Percentiles rank a stretch among this genome's conserved stretches.
These are phyloP conservation scores for Chloranthus sessilifolius DNA, from an alignment of 164 flowering plant genomes.

Conservation along the genomic window DNA sequence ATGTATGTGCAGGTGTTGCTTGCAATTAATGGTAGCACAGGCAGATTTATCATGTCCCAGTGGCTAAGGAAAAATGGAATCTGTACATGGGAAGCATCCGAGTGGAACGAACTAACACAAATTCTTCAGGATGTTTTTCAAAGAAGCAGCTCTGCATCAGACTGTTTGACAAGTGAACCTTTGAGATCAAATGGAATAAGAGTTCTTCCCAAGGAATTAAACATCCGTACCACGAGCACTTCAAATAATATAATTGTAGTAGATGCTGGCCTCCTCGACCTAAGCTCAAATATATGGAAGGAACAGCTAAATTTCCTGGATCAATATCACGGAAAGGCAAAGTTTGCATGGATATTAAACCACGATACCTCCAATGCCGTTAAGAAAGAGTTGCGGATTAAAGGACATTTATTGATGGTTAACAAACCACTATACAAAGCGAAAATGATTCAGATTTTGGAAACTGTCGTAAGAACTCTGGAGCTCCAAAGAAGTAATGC, in stretches of 20 bases:
- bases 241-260: constrained; percentile 45
- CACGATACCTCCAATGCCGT: constrained; percentile 70
- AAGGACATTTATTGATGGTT: constrained; percentile 73
- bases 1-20: constrained; percentile 60
- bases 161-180: constrained; percentile 21
- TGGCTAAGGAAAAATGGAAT: constrained; percentile 65
- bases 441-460: constrained; percentile 80
- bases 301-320: constrained; percentile 78
- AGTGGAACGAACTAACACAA: constrained; percentile 85
- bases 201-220: constrained; percentile 14
- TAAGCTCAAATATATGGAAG: constrained; percentile 81
- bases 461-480: constrained; percentile 37
- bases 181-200: constrained; percentile 12
- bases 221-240: constrained; percentile 19
- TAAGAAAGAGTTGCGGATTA: constrained; percentile 71
- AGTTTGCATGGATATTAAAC: constrained; percentile 84
- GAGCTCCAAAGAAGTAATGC: constrained; percentile 30
- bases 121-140: constrained; percentile 48
- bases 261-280: constrained; percentile 74
- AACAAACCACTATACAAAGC: constrained; percentile 78
- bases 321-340: constrained; percentile 45
- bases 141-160: constrained; percentile 19
- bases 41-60: constrained; percentile 51
- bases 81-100: constrained; percentile 61
- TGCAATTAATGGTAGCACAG: constrained; percentile 57